Percentiles rank a stretch among this genome's conserved stretches.
Conservation (phyloP, 805 yeast species). For the Ascoidea asiatica region DNA sequence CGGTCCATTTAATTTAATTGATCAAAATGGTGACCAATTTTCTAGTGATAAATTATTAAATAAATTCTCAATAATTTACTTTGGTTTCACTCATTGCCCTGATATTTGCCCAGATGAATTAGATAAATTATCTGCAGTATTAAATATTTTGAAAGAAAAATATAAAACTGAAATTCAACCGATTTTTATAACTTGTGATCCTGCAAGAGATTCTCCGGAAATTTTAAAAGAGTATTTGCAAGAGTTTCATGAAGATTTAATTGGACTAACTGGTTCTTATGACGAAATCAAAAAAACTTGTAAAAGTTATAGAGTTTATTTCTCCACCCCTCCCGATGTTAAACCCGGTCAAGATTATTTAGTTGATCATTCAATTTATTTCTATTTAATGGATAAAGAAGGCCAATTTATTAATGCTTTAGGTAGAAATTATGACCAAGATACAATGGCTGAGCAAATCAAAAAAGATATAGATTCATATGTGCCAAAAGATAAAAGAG, state of each 20-base stretch:
- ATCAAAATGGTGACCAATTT: conserved; percentile 57
- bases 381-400: conserved; percentile 96
- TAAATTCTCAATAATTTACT: conserved; percentile 75
- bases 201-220: conserved; percentile 85
- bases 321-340: conserved; percentile 90
- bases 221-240: conserved; percentile 68
- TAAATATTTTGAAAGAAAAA: conserved; percentile 40
- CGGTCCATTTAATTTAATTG: conserved; percentile 69
- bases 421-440: conserved; percentile 80
- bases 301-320: conserved; percentile 85
- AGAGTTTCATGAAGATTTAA: conserved; percentile 82
- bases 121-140: conserved; percentile 70
- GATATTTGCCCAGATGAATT: conserved; percentile 98
- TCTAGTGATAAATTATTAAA: conserved; percentile 69
- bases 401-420: conserved; percentile 90
- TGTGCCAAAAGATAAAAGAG: conserved; percentile 59
- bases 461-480: conserved; percentile 63
- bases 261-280: conserved; percentile 87
- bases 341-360: conserved; percentile 94
- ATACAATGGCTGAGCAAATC: conserved; percentile 66
- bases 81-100: conserved; percentile 96
- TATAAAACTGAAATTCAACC: conserved; percentile 62
- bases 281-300: conserved; percentile 76
- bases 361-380: conserved; percentile 95
- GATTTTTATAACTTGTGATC: conserved; percentile 91